Base-by-base conservation (phyloP, 495 filamentous ascomycete species). In the Lichenothelia convexa region DNA sequence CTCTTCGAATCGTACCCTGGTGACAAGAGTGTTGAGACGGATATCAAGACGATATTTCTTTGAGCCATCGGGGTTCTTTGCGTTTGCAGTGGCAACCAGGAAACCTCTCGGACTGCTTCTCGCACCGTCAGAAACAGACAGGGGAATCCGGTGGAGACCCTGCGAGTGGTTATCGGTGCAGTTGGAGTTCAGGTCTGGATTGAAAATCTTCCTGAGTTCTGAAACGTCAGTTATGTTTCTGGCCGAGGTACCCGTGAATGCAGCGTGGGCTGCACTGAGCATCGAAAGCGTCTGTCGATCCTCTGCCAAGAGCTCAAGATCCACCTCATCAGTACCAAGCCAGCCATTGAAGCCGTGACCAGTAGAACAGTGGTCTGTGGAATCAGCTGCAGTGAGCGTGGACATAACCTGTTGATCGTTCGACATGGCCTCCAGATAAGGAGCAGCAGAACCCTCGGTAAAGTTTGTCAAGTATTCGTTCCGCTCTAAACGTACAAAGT, bases 21-120 rank as follows among this genome's bases (percentile, higher is more conserved):
- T 79, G 12, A 67, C 76, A 34, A 73, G 59, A 31, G 62, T 67
- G 47, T 78, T 67, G 1, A 67, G 60, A 16, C 62, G 58, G 15
- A 80, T 27, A 13, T 27, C 24, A 13, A 27, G 24, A 8, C 13
- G 7, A 13, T 27, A 27, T 27, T 27, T 27, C 13, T 27, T 27
- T 7, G 24, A 27, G 7, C 24, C 24, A 27, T 27, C 24, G 24
- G 24, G 8, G 24, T 27, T 27, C 8, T 8, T 13, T 27, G 24
- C 24, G 24, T 27, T 27, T 27, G 24, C 24, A 27, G 24, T 27
- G 13, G 24, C 24, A 27, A 27, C 8, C 7, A 27, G 24, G 13
- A 27, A 27, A 27, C 13, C 24, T 8, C 24, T 7, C 24, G 24
- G 24, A 13, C 24, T 27, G 24, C 24, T 27, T 27, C 24, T 27